Evolutionary conservation across 179 eudicot genomes (phyloP).

Genomic region (Spergularia azorica): DNA sequence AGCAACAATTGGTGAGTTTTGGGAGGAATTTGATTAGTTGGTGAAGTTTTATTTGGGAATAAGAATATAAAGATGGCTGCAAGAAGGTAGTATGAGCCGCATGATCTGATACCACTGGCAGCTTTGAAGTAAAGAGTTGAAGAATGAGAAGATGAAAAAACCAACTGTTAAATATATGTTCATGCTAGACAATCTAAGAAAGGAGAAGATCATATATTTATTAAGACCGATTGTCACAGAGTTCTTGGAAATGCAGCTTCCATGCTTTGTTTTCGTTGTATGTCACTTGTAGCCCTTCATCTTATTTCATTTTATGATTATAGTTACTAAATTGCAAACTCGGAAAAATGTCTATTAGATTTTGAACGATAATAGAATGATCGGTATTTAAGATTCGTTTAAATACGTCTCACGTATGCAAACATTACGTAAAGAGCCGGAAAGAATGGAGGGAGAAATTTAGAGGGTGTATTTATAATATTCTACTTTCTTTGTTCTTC

Average conservation of each 20-base stretch:
- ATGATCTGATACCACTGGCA: slow-evolving; percentile 73
- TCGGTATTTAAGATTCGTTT: no score
- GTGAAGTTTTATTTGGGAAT: background rate
- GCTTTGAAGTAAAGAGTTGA: slow-evolving; percentile 66
- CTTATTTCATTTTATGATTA: background rate
- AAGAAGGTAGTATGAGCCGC: slow-evolving; percentile 35
- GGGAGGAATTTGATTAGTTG: background rate
- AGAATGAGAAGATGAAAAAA: slow-evolving; percentile 78
- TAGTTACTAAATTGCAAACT: background rate
- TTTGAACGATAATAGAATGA: background rate
- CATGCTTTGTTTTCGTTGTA: slow-evolving; percentile 68
- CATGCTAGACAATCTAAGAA: slow-evolving; percentile 75
- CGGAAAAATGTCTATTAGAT: background rate
- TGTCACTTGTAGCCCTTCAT: slow-evolving; percentile 24
- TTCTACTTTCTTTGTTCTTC: background rate
- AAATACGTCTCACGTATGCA: no score
- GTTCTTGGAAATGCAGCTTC: slow-evolving; percentile 67
- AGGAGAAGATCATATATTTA: slow-evolving; percentile 76
- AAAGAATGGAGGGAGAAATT: no score
- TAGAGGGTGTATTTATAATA: no score
- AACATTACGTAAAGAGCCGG: no score
- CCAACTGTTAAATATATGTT: slow-evolving; percentile 61
- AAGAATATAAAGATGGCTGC: background rate
- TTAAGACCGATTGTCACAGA: slow-evolving; percentile 81
- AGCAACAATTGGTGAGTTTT: slow-evolving; percentile 2